phyloP scores from a whole-genome alignment of 129 eudicot genomes.

The Ambrosia artemisiifolia region DNA sequence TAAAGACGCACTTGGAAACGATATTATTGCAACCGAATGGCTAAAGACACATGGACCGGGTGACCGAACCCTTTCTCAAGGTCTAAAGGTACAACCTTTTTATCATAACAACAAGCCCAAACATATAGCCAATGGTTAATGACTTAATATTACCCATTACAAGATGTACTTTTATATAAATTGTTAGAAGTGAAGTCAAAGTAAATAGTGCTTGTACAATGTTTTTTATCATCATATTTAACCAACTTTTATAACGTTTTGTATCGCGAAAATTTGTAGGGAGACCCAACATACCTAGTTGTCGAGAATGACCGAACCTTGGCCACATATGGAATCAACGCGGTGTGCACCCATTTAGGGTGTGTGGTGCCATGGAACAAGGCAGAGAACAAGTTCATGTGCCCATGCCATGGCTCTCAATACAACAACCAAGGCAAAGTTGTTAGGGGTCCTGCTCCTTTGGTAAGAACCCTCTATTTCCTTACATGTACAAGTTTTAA shows the following conservation, averaged over 20 bases:
- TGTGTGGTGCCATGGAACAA: conserved; percentile 95
- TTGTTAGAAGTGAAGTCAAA: too few species aligned
- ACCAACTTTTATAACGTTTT: not conserved
- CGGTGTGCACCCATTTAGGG: conserved; percentile 97
- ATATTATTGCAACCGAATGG: conserved; percentile 70
- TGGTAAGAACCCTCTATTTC: conserved; percentile 41
- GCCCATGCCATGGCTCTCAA: conserved; percentile 99
- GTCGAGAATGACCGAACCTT: conserved; percentile 85
- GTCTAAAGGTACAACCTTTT: conserved; percentile 59
- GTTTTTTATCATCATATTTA: too few species aligned
- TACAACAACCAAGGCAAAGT: conserved; percentile 95
- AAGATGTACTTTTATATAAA: too few species aligned
- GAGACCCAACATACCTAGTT: conserved; percentile 96
- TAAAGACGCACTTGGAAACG: conserved; percentile 95
- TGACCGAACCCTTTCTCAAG: conserved; percentile 90
- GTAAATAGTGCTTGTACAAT: too few species aligned
- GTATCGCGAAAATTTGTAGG: conserved; percentile 41
- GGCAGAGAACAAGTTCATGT: conserved; percentile 98
- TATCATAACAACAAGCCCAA: too few species aligned
- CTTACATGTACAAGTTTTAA: not conserved
- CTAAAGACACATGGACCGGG: conserved; percentile 85
- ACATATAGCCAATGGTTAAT: too few species aligned
- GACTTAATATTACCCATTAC: too few species aligned
- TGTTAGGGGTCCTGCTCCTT: conserved; percentile 95
- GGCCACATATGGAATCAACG: conserved; percentile 91